A percentile compares a stretch with the other conserved stretches of the same genome.
Evolutionary conservation across 2,329 filamentous ascomycete species (phyloP).

Genomic region (Coniella lustricola): DNA sequence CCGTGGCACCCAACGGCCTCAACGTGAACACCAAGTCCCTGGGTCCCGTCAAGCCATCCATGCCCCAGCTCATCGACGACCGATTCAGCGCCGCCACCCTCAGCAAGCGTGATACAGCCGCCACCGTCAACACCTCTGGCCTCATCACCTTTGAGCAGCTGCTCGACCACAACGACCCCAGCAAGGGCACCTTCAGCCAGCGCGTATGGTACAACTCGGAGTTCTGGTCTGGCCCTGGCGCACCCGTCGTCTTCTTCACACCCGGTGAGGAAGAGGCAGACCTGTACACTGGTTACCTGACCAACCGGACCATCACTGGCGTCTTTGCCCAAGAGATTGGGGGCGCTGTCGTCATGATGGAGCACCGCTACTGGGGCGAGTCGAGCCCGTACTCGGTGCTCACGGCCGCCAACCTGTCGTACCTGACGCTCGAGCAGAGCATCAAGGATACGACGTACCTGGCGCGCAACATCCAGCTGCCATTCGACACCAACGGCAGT

Average conservation of each 20-base stretch:
- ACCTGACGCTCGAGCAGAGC: slow-evolving; percentile 34
- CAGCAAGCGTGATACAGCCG: slow-evolving; percentile 13
- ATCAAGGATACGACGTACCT: slow-evolving; percentile 35
- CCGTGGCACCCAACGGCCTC: slow-evolving; percentile 13
- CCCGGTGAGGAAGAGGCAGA: slow-evolving; percentile 32
- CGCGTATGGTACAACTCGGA: slow-evolving; percentile 34
- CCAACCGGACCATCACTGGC: slow-evolving; percentile 32
- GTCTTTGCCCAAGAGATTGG: slow-evolving; percentile 32
- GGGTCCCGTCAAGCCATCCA: slow-evolving; percentile 17
- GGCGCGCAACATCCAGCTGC: slow-evolving; percentile 37
- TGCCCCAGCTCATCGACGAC: slow-evolving; percentile 23
- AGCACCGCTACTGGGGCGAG: slow-evolving; percentile 37
- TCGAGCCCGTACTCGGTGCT: slow-evolving; percentile 30
- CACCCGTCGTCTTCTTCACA: slow-evolving; percentile 34
- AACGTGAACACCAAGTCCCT: slow-evolving; percentile 8
- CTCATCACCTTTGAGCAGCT: slow-evolving; percentile 33
- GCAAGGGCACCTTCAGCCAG: slow-evolving; percentile 34
- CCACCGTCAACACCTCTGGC: slow-evolving; percentile 19
- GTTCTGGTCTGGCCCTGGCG: slow-evolving; percentile 34
- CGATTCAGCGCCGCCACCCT: slow-evolving; percentile 10
- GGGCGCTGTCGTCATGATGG: slow-evolving; percentile 33
- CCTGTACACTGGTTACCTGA: slow-evolving; percentile 34
- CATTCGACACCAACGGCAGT: slow-evolving; percentile 39
- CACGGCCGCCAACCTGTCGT: slow-evolving; percentile 30
- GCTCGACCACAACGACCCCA: slow-evolving; percentile 33